phyloP scores from a whole-genome alignment of 2,329 filamentous ascomycete genomes.

The Talaromyces funiculosus region DNA sequence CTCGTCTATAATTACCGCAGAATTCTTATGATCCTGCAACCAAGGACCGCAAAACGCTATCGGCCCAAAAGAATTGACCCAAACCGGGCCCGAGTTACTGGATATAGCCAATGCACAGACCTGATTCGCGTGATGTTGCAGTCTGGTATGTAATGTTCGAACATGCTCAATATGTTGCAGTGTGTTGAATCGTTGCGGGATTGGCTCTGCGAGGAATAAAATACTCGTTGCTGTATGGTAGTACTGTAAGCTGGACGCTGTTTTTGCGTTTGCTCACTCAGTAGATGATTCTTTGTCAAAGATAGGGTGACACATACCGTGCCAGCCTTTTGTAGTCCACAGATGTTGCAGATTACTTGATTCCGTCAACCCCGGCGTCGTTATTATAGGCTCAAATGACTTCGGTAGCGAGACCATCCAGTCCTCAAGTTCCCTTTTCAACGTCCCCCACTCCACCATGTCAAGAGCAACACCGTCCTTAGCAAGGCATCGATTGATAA shows the following conservation, averaged over 20 bases:
- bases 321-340: constrained; percentile 40
- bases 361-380: constrained; percentile 7
- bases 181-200: neutral
- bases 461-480: constrained; percentile 4
- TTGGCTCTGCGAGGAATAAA: constrained; percentile 20
- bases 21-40: neutral
- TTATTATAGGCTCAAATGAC: constrained; percentile 25
- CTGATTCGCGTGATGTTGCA: constrained; percentile 32
- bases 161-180: constrained; percentile 16
- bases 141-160: constrained; percentile 15
- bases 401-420: constrained; percentile 33
- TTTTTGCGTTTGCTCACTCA: neutral
- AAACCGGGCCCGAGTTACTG: constrained; percentile 37
- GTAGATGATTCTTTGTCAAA: neutral
- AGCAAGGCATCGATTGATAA: constrained; percentile 39
- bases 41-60: constrained; percentile 37
- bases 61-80: constrained; percentile 47
- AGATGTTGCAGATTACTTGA: constrained; percentile 30
- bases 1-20: neutral
- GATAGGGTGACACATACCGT: constrained; percentile 30
- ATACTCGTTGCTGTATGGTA: constrained; percentile 35
- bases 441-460: constrained; percentile 11
- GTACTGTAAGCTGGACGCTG: constrained; percentile 44
- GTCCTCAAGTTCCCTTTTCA: constrained; percentile 19
- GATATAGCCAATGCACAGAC: constrained; percentile 45